Evolutionary conservation across 106 monocot genomes (phyloP), one percentile per base, ranked within the genome.

Genomic region (Narthecium ossifragum): DNA sequence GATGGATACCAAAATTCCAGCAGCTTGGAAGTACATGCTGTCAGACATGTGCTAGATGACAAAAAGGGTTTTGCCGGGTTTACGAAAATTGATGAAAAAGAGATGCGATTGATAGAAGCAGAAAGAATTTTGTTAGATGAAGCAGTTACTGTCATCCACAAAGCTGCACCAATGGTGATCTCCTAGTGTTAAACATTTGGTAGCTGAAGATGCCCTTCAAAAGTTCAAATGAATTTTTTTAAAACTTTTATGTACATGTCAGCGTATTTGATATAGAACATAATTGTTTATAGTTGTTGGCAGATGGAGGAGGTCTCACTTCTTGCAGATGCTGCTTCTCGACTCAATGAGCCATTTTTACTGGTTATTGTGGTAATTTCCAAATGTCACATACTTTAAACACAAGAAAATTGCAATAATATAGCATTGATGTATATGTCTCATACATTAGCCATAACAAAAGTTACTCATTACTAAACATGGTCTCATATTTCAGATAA

Each of bases 161-260:
- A 86, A 74, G 80, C 96, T 73, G 78, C 86, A 59, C 96, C 96
- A 90, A 78, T 75, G 96, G 96, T 96, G 96, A 96, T 86, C 90
- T 74, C 81, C 81, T 96, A 83, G 63, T 81, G 86, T 81, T 94
- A 81, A 71, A 78, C 62, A 73, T 83, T 96, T 81, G 94, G 86
- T 94, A 94, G 90, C 77, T 90, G 65, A 84, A 86, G 48, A 66
- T 81, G 65, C 81, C 75, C 78, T 77, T 81, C 56, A 68, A 62
- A 74, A 65, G 53, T n/a, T n/a, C n/a, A n/a, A n/a, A n/a, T n/a
- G n/a, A n/a, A 61, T 74, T 61, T 53, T 57, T 60, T 49, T 49
- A n/a, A 43, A n/a, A n/a, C 30, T 72, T 65, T 46, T 1, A 63
- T 61, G 39, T 7, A 63, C 52, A 64, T 24, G 67, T 29, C 32